Conservation (phyloP, 768 basidiomycete species). For the Termitomyces sp. region DNA sequence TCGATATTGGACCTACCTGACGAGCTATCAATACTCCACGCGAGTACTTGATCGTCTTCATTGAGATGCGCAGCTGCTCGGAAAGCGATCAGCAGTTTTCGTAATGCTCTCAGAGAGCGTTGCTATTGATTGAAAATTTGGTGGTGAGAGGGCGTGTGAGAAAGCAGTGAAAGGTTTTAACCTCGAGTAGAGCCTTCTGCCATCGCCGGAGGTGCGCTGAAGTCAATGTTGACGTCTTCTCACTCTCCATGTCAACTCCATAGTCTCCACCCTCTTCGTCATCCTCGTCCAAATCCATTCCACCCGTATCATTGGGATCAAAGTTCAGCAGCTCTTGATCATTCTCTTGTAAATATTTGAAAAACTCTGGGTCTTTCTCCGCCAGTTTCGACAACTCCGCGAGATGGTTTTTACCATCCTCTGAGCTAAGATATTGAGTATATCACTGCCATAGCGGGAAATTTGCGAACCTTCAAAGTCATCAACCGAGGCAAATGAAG, state of each 20-base stretch:
- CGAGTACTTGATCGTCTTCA: conserved; percentile 73
- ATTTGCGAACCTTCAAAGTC: conserved; percentile 59
- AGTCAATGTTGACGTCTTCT: conserved; percentile 58
- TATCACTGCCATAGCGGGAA: background rate
- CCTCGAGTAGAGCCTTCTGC: conserved; percentile 89
- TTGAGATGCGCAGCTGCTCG: conserved; percentile 88
- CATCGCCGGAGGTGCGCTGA: conserved; percentile 69
- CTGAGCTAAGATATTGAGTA: conserved; percentile 27
- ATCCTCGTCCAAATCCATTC: conserved; percentile 40
- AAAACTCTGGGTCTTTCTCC: conserved; percentile 98
- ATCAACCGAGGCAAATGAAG: conserved; percentile 75
- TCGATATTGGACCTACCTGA: conserved; percentile 43
- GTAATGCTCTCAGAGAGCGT: conserved; percentile 77
- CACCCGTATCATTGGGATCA: conserved; percentile 38
- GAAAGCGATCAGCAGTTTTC: conserved; percentile 87
- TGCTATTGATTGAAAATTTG: conserved; percentile 42
- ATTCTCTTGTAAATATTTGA: conserved; percentile 95
- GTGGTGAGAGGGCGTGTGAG: background rate
- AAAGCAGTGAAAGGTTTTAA: conserved; percentile 18
- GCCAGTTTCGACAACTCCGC: conserved; percentile 83
- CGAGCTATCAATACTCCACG: conserved; percentile 84
- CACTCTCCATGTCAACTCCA: conserved; percentile 45
- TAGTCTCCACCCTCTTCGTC: conserved; percentile 37
- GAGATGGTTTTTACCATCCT: conserved; percentile 73
- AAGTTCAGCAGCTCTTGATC: conserved; percentile 91